Conservation (phyloP, 2,329 filamentous ascomycete genomes). For the Exophiala oligosperma region DNA sequence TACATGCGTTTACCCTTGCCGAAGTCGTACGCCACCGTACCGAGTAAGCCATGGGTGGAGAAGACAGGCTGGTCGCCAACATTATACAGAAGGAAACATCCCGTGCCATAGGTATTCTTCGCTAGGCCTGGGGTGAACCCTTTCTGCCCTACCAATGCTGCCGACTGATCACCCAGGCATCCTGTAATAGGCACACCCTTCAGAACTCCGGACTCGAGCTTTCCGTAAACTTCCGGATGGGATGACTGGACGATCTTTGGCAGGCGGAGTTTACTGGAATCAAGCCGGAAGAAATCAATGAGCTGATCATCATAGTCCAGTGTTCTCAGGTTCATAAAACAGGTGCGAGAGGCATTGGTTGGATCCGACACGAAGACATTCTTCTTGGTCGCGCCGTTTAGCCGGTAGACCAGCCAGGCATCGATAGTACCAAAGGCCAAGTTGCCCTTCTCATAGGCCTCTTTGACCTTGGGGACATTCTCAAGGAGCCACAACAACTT, state of each 20-base stretch:
- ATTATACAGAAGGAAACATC: conserved; percentile 87
- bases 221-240: conserved; percentile 70
- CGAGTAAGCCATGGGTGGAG: conserved; percentile 76
- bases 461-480: conserved; percentile 68
- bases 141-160: conserved; percentile 83
- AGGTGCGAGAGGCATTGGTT: conserved; percentile 84
- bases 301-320: conserved; percentile 77
- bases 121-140: conserved; percentile 79
- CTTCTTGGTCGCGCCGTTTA: conserved; percentile 67
- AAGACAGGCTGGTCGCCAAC: conserved; percentile 82
- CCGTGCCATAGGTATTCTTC: conserved; percentile 90
- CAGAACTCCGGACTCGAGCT: conserved; percentile 63
- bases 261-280: conserved; percentile 68
- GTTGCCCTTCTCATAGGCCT: conserved; percentile 73
- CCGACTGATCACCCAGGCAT: conserved; percentile 82
- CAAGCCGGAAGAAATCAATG: conserved; percentile 76
- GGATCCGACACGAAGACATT: conserved; percentile 79
- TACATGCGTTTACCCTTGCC: conserved; percentile 70
- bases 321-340: conserved; percentile 88
- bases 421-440: conserved; percentile 86
- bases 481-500: conserved; percentile 81
- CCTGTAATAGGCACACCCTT: conserved; percentile 72
- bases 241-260: conserved; percentile 82
- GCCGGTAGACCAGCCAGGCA: conserved; percentile 80
- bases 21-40: conserved; percentile 84